Base-by-base conservation (phyloP, 169 alveolate genomes). In the Eimeria zaria region DNA sequence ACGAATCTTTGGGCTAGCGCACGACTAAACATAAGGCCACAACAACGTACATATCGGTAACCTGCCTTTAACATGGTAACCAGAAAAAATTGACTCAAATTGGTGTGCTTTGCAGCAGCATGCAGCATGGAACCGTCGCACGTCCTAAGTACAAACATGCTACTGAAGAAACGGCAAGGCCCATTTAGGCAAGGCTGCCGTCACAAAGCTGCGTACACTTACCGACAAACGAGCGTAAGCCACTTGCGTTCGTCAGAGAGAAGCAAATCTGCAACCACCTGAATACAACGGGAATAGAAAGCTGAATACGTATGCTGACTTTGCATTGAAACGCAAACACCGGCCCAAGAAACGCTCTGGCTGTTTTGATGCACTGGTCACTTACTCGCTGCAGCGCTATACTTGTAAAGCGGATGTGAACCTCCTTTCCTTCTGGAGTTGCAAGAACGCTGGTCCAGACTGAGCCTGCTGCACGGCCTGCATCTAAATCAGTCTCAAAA, bases 221-320 rank as follows among this genome's bases (percentile, higher is more conserved):
- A 94, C 96, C 96, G 81, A 83, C 96, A 94, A 33, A 83, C 96
- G 16, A 94, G 94, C 16, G 95, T 94, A 44, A 94, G 94, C 96
- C 96, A 94, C 58, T 69, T 94, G 62, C 96, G 93, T 76, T 94
- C 96, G 71, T 94, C 96, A 5, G 96, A 67, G 51, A 94, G 91
- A 55, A 94, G 96, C 51, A 94, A 90, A 53, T 94, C 96, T 30
- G 96, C 64, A 30, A 94, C 96, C 12, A 94, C 96, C 96, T 94
- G 85, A 22, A 60, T 39, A 9, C 48, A 55, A 27, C 64, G 74
- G 73, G 11, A 33, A n/a, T 0, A 24, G 36, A 36, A 14, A 76
- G 36, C 41, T 60, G 58, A 64, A 18, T 16, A 27, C 33, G 33
- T 89, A n/a, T n/a, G n/a, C n/a, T n/a, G n/a, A n/a, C n/a, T n/a